Evolutionary conservation across 2,329 filamentous ascomycete genomes (phyloP), one percentile per base, ranked within the genome.

Genomic region (Diplocarpon mali): DNA sequence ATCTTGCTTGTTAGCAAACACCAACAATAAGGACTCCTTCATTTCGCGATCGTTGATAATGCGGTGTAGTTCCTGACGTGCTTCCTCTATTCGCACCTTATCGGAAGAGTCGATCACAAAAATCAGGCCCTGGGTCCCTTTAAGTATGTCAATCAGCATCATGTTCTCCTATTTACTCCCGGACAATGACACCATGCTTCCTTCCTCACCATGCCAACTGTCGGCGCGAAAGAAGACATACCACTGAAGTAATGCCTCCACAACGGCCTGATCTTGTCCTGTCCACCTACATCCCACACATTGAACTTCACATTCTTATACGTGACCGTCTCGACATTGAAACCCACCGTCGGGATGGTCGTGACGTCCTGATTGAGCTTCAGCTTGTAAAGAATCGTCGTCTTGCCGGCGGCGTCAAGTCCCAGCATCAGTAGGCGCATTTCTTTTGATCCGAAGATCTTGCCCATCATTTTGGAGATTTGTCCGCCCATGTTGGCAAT

Each of bases 271-370:
- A 96, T 96, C 81, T 96, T 96, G 76, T 96, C 90, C 74, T 96
- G 90, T 54, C 90, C 90, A 67, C 90, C 90, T 49, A 96, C 90
- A 72, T 96, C 90, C 90, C 90, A 96, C 53, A 96, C 90, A 61
- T 93, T 96, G 74, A 96, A 96, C 69, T 95, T 93, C 69, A 95
- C 89, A 67, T 96, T 96, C 77, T 95, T 95, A 75, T 95, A 95
- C 57, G 89, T 93, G 60, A 96, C 89, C 4, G 88, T 94, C 75
- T 96, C 90, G 67, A 96, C 92, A 76, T 96, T 96, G 77, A 96
- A 96, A 58, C 90, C 92, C 59, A 98, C 92, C 29, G 92, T 98
- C 38, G 92, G 92, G 63, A 96, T 96, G 42, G 92, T 96, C 51
- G 92, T 96, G 60, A 96, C 89, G 64, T 94, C 89, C 73, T 96